phyloP scores from a whole-genome alignment of 1,139 yeast genomes.

The Sugiyamaella grinbergsii region DNA sequence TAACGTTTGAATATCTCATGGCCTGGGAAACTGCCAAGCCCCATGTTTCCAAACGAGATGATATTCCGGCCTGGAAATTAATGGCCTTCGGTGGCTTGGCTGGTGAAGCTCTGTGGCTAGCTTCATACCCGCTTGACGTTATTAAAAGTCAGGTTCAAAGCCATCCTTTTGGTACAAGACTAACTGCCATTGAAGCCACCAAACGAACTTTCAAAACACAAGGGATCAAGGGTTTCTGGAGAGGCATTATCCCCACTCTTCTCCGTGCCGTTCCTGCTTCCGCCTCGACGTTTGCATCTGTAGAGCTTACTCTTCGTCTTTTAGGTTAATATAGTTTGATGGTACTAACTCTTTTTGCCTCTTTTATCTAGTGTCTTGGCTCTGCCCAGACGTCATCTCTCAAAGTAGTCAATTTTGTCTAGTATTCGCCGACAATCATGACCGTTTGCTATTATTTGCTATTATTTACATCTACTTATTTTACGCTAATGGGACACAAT shows the following conservation, averaged over 20 bases:
- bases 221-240: constrained; percentile 67
- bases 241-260: constrained; percentile 69
- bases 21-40: constrained; percentile 31
- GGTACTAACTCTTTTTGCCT: not conserved
- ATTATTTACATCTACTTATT: no score
- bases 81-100: constrained; percentile 67
- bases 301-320: constrained; percentile 63
- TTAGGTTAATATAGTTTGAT: constrained; percentile 44
- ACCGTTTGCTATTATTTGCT: no score
- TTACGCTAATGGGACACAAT: no score
- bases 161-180: constrained; percentile 51
- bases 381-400: not conserved
- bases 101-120: constrained; percentile 71
- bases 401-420: no score
- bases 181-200: constrained; percentile 48
- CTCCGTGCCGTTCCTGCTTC: constrained; percentile 73
- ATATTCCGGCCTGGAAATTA: constrained; percentile 62
- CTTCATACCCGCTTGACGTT: constrained; percentile 72
- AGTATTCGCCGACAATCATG: no score
- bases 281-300: constrained; percentile 79
- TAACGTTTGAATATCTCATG: constrained; percentile 67
- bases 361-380: not conserved
- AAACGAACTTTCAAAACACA: constrained; percentile 48
- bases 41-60: constrained; percentile 43
- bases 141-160: constrained; percentile 71